Evolutionary conservation across 1,284 basidiomycete genomes (phyloP).

Genomic region (Trichosporon sp.): DNA sequence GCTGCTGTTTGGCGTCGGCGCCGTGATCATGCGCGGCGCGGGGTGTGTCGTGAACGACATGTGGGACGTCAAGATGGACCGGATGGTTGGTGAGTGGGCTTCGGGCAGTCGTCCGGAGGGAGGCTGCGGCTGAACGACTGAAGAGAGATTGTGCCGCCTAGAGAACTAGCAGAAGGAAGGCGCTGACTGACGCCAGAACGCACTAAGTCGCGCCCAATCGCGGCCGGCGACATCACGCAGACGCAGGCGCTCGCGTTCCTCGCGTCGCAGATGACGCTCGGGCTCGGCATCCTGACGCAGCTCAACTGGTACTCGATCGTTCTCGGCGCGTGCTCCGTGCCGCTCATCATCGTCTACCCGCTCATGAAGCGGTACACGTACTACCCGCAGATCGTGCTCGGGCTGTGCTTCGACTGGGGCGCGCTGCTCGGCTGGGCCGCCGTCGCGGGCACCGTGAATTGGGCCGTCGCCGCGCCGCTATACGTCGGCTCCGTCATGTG

Average conservation of each 20-base stretch:
- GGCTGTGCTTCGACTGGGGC: constrained; percentile 96
- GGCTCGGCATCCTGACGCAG: constrained; percentile 84
- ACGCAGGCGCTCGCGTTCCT: constrained; percentile 78
- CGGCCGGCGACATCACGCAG: constrained; percentile 73
- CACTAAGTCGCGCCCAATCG: constrained; percentile 66
- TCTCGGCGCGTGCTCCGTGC: constrained; percentile 84
- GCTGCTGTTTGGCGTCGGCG: constrained; percentile 80
- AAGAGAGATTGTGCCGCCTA: too few species aligned
- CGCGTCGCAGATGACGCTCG: constrained; percentile 73
- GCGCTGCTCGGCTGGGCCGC: constrained; percentile 95
- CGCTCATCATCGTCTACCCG: constrained; percentile 83
- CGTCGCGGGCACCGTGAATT: constrained; percentile 74
- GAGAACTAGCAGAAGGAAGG: too few species aligned
- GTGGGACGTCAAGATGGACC: constrained; percentile 92
- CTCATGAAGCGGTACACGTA: constrained; percentile 97
- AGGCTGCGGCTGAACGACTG: background rate
- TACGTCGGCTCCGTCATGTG: constrained; percentile 86
- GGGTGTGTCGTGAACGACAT: constrained; percentile 99
- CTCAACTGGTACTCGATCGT: constrained; percentile 93
- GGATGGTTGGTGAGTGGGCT: constrained; percentile 78
- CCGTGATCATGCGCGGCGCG: constrained; percentile 93
- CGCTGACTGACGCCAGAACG: constrained; percentile 51
- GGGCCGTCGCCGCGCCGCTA: constrained; percentile 77
- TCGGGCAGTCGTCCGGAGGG: background rate
- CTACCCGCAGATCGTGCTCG: constrained; percentile 92